Evolutionary conservation across 2,329 filamentous ascomycete genomes (phyloP).

Genomic region (Aspergillus ustus): DNA sequence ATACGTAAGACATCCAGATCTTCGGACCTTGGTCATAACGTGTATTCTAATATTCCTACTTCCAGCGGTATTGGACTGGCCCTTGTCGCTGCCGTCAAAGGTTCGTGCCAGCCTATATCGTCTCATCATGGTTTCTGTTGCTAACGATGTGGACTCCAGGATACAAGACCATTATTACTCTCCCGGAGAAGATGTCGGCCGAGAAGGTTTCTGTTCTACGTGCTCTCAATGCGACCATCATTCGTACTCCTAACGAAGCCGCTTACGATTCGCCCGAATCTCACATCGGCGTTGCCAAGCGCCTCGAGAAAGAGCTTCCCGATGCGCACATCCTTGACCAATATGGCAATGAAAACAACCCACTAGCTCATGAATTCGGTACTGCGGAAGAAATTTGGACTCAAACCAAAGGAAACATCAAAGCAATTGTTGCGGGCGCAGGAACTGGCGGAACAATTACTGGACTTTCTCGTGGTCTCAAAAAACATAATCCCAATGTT

Average conservation of each 20-base stretch:
- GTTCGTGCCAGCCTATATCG: constrained; percentile 21
- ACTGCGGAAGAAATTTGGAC: constrained; percentile 96
- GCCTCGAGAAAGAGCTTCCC: constrained; percentile 91
- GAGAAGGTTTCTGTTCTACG: constrained; percentile 96
- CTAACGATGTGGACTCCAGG: constrained; percentile 43
- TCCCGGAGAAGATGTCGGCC: constrained; percentile 98
- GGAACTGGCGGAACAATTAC: constrained; percentile 96
- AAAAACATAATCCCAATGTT: constrained; percentile 82
- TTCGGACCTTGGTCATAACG: not conserved
- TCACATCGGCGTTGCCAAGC: constrained; percentile 91
- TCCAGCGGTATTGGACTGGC: constrained; percentile 83
- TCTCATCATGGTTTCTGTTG: not conserved
- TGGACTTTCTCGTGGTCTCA: constrained; percentile 80
- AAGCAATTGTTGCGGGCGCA: constrained; percentile 84
- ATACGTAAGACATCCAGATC: constrained; percentile 63
- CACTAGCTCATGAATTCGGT: constrained; percentile 87
- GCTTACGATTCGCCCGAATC: constrained; percentile 94
- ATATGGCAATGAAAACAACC: constrained; percentile 91
- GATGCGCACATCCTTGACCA: constrained; percentile 98
- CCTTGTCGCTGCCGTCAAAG: constrained; percentile 92
- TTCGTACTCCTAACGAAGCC: constrained; percentile 93
- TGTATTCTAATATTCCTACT: not conserved
- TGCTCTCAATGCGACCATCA: constrained; percentile 94
- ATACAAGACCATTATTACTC: constrained; percentile 97
- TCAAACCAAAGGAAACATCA: constrained; percentile 83